Conservation (phyloP, 768 basidiomycete genomes). For the Serendipita sp. region DNA sequence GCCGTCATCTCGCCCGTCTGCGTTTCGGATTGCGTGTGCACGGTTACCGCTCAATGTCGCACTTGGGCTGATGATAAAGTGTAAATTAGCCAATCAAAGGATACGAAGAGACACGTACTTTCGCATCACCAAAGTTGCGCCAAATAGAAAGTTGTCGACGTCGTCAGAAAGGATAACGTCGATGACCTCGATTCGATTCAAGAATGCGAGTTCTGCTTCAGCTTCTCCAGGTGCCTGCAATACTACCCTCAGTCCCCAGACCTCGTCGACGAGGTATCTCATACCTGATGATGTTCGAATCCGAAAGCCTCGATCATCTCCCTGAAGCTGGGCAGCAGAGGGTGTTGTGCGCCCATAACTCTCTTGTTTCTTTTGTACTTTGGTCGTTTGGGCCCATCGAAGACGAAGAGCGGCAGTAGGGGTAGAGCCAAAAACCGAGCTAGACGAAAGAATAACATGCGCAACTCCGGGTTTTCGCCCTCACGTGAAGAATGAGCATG, state of each 20-base stretch:
- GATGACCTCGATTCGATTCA: conserved; percentile 67
- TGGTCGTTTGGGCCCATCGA: conserved; percentile 78
- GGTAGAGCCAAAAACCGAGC: conserved; percentile 54
- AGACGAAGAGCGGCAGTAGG: conserved; percentile 79
- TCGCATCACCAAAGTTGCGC: conserved; percentile 66
- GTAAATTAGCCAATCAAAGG: not conserved
- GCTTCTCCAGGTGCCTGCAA: conserved; percentile 70
- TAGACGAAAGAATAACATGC: conserved; percentile 77
- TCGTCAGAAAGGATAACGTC: conserved; percentile 88
- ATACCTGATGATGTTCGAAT: conserved; percentile 30
- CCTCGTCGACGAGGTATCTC: conserved; percentile 8
- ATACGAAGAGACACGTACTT: conserved; percentile 35
- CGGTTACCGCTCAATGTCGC: conserved; percentile 59
- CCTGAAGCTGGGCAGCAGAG: conserved; percentile 14
- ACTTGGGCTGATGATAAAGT: conserved; percentile 36
- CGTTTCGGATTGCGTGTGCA: conserved; percentile 44
- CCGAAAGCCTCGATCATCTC: conserved; percentile 30
- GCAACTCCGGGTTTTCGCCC: conserved; percentile 76
- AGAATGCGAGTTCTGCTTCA: conserved; percentile 80
- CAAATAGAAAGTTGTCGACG: conserved; percentile 85
- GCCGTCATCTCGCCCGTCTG: conserved; percentile 56
- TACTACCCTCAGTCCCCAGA: not conserved
- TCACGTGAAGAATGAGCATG: conserved; percentile 20
- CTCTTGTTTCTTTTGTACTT: conserved; percentile 47
- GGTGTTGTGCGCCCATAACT: conserved; percentile 17